Conservation (phyloP, 768 basidiomycete genomes). For the Tulasnella sp. region DNA sequence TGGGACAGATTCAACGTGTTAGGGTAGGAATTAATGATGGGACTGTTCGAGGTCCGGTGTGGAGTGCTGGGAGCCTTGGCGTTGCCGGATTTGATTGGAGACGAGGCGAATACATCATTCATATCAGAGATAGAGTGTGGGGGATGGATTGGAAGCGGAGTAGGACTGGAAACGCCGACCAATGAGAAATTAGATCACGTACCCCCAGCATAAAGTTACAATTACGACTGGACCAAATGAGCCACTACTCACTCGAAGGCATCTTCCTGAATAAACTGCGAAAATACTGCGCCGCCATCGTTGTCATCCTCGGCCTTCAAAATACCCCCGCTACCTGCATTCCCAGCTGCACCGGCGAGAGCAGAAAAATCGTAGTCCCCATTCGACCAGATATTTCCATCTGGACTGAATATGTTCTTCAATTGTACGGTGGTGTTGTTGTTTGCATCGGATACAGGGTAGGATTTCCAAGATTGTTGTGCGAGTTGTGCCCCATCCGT, state of each 20-base stretch:
- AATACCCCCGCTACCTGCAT: background rate
- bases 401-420: background rate
- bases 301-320: constrained; percentile 7
- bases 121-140: background rate
- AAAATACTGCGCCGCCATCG: background rate
- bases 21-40: background rate
- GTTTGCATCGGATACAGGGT: background rate
- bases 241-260: constrained; percentile 9
- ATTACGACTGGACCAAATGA: background rate
- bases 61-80: background rate
- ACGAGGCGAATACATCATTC: background rate
- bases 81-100: background rate
- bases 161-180: background rate
- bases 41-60: background rate
- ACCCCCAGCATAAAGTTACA: background rate
- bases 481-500: background rate
- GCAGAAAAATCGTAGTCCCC: constrained; percentile 2
- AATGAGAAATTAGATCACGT: background rate
- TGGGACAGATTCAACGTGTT: background rate
- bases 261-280: constrained; percentile 7
- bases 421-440: background rate
- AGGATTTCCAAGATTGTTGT: background rate
- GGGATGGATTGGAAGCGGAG: constrained; percentile 5
- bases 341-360: background rate
- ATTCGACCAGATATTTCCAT: background rate